Base-by-base conservation (phyloP, 106 monocot genomes). In the Dactylorhiza incarnata region DNA sequence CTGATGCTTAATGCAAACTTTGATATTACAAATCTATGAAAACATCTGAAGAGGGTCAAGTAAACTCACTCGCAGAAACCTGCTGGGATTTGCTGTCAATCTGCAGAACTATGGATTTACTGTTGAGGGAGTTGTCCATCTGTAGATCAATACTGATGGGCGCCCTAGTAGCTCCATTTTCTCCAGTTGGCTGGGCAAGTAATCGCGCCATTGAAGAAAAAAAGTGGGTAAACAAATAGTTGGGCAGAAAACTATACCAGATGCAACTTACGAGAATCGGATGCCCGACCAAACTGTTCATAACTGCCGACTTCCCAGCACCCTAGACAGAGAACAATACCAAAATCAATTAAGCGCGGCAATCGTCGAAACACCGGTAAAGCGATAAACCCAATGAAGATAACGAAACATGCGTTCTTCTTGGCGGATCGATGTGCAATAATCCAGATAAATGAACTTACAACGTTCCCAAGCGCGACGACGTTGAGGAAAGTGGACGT, bases 221-320 rank as follows among this genome's bases (percentile, higher is more conserved):
- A 74, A 44, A 48, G 7, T 22, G n/a, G 7, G 47, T 22, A 8
- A 52, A 66, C 23, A 46, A 29, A 15, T 5, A 49, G 50, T 74
- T 9, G 37, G 3, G 37, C 11, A 45, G 29, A 68, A 74, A 58
- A 67, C 46, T 79, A 67, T 48, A 48, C 7, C 19, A 14, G 29
- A 13, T 67, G 19, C 22, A 53, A 48, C 84, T 17, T 87, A 96
- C 96, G 82, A 96, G 87, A 22, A 96, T 90, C 12, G 96, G 96
- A 67, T 96, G 96, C 9, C 96, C 96, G 52, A 96, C 93, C 81
- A 96, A 81, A 73, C 96, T 96, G 76, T 96, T 96, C 83, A 96
- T 44, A 50, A 90, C 87, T 13, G 96, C 93, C 15, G 96, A 96
- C 85, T 96, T 96, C 7, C 96, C 96, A 52, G 96, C 89, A 17